A percentile compares a stretch with the other conserved stretches of the same genome.
phyloP scores from a whole-genome alignment of 1,139 yeast species.

The Suhomyces bolitotheri region DNA sequence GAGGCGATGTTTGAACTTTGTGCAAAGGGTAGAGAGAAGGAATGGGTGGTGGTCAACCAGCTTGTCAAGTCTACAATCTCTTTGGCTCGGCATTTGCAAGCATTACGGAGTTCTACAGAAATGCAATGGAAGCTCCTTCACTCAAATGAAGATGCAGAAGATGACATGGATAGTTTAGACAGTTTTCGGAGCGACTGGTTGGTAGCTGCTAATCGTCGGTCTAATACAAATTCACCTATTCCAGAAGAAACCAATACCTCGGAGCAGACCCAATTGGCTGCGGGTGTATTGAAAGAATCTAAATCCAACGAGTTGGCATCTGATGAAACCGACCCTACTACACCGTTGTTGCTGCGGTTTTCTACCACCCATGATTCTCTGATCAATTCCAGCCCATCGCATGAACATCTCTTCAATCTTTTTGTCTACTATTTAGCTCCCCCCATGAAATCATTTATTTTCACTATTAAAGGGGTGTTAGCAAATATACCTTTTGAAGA shows the following conservation, averaged over 20 bases:
- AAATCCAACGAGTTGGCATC: too few species aligned
- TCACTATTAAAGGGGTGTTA: conserved; percentile 63
- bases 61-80: conserved; percentile 55
- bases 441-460: conserved; percentile 65
- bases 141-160: conserved; percentile 5
- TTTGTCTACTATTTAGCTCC: conserved; percentile 73
- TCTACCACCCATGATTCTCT: neutral
- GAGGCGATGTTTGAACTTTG: conserved; percentile 66
- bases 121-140: conserved; percentile 60
- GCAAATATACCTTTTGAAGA: conserved; percentile 59
- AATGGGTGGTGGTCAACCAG: conserved; percentile 45
- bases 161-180: conserved; percentile 17
- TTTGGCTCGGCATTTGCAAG: conserved; percentile 62
- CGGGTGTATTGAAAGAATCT: too few species aligned
- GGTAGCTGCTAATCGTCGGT: neutral
- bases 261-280: neutral
- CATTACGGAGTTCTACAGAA: conserved; percentile 65
- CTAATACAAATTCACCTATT: neutral
- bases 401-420: conserved; percentile 54
- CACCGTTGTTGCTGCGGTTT: too few species aligned
- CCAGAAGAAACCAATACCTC: neutral
- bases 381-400: conserved; percentile 1
- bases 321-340: neutral
- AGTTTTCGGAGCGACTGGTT: conserved; percentile 20
- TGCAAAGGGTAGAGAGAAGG: conserved; percentile 54